Conservation (phyloP, 306 rosid species). For the Vigna radiata region DNA sequence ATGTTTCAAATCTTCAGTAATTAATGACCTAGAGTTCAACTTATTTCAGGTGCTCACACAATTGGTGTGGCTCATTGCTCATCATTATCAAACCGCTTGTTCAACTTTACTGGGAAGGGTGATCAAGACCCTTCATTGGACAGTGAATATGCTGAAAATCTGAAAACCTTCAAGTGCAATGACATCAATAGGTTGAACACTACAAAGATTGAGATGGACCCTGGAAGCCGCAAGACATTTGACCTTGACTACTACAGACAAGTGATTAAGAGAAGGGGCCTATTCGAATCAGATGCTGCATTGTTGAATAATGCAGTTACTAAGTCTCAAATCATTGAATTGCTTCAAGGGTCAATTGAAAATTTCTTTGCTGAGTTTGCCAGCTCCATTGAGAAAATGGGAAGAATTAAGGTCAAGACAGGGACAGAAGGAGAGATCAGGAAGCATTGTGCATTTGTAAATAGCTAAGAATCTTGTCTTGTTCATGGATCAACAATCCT, state of each 20-base stretch:
- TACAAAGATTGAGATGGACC: conserved; percentile 84
- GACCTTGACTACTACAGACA: conserved; percentile 72
- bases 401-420: conserved; percentile 67
- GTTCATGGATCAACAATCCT: background rate
- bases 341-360: conserved; percentile 59
- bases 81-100: conserved; percentile 65
- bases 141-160: conserved; percentile 74
- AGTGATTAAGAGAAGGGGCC: conserved; percentile 73
- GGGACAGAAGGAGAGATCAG: conserved; percentile 85
- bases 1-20: background rate
- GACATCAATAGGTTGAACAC: conserved; percentile 56
- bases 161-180: conserved; percentile 78
- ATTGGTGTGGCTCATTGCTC: conserved; percentile 82
- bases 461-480: conserved; percentile 46
- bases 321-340: conserved; percentile 49
- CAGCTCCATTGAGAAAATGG: conserved; percentile 80
- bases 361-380: conserved; percentile 73
- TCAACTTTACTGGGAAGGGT: conserved; percentile 78
- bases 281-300: conserved; percentile 82
- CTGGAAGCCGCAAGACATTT: conserved; percentile 84
- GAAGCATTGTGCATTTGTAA: conserved; percentile 75
- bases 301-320: conserved; percentile 63
- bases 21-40: background rate
- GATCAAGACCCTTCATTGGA: conserved; percentile 85
- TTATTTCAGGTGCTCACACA: conserved; percentile 79